Percentiles rank a stretch among this genome's conserved stretches.
Evolutionary conservation across 225 moss, liverwort and hornwort genomes (phyloP).

Genomic region (Sphagnum contortum): DNA sequence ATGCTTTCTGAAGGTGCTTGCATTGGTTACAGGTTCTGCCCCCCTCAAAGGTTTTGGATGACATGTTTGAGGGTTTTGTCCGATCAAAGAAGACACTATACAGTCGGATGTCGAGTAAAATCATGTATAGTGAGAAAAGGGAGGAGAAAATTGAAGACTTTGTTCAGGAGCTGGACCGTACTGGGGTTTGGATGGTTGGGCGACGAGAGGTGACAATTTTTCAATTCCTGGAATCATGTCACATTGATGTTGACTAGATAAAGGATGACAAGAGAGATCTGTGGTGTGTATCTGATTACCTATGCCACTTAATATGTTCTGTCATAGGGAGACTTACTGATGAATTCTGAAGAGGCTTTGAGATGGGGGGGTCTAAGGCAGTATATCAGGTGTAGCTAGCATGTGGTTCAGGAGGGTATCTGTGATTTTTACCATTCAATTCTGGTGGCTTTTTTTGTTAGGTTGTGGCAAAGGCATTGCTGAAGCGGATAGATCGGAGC

Average conservation of each 20-base stretch:
- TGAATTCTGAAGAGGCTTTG: constrained; percentile 3
- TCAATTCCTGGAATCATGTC: not conserved
- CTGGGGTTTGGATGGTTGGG: constrained; percentile 41
- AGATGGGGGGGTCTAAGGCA: not conserved
- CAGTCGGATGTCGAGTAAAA: constrained; percentile 44
- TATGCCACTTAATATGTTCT: not conserved
- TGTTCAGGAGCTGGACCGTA: constrained; percentile 45
- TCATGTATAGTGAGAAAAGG: constrained; percentile 35
- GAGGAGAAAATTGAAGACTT: constrained; percentile 42
- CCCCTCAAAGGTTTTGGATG: constrained; percentile 38
- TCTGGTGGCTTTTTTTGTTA: constrained; percentile 5
- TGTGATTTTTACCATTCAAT: not conserved
- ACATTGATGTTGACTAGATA: not conserved
- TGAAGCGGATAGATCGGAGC: constrained; percentile 39
- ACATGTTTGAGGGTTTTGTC: constrained; percentile 43
- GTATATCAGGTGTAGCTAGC: constrained; percentile 4
- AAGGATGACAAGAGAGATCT: not conserved
- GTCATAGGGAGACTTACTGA: not conserved
- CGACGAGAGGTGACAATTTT: constrained; percentile 36
- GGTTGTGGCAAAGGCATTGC: constrained; percentile 43
- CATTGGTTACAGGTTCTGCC: constrained; percentile 25
- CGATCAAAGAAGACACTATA: constrained; percentile 51
- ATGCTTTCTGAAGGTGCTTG: constrained; percentile 6
- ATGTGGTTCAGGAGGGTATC: not conserved
- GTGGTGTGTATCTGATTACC: constrained; percentile 4